Percentiles rank a stretch among this genome's conserved stretches.
Evolutionary conservation across 106 monocot genomes (phyloP).

Genomic region (Acorus gramineus): DNA sequence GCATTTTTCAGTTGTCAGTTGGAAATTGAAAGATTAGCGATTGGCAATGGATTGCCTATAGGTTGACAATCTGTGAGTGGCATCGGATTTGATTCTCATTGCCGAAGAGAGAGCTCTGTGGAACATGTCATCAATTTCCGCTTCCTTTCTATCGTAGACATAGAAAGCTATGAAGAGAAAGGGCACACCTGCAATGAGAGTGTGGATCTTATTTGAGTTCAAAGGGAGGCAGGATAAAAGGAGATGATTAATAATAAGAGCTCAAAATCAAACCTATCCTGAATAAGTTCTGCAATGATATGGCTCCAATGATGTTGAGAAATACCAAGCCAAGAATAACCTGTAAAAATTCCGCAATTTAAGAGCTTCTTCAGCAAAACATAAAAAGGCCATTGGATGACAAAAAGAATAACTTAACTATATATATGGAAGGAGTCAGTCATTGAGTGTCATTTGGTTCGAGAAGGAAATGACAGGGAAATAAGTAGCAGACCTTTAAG

Average conservation of each 20-base stretch:
- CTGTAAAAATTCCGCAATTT: constrained; percentile 12
- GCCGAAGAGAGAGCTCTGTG: constrained; percentile 3
- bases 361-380: no score
- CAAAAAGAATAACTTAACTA: no score
- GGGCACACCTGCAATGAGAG: constrained; percentile 30
- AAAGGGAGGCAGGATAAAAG: background rate
- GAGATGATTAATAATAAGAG: background rate
- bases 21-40: no score
- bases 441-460: no score
- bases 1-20: no score
- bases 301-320: constrained; percentile 40
- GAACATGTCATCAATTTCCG: constrained; percentile 33
- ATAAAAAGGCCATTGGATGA: no score
- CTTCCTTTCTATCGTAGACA: constrained; percentile 70
- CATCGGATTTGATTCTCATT: constrained; percentile 15
- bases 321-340: constrained; percentile 19
- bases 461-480: no score
- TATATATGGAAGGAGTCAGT: no score
- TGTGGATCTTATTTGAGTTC: background rate
- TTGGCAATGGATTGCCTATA: no score
- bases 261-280: constrained; percentile 40
- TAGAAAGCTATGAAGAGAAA: constrained; percentile 32
- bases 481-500: constrained; percentile 33
- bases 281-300: constrained; percentile 29
- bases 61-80: constrained; percentile 4